phyloP scores from a whole-genome alignment of 106 monocot species.

The Dendrobium nobile region DNA sequence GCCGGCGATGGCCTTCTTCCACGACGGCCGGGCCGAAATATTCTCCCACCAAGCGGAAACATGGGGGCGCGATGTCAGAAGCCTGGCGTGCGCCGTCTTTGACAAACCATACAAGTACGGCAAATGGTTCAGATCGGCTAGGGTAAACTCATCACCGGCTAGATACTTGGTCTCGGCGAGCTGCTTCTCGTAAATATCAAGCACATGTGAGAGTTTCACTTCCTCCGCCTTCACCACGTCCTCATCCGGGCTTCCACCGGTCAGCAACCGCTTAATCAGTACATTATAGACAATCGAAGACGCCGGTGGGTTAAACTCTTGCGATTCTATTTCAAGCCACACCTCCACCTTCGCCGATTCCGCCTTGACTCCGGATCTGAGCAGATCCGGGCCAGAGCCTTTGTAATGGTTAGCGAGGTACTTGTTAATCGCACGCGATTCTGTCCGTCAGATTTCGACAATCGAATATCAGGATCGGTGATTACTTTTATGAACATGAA shows the following conservation, averaged over 20 bases:
- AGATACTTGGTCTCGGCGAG: constrained; percentile 21
- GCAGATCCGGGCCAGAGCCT: constrained; percentile 22
- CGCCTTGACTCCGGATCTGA: constrained; percentile 8
- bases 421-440: constrained; percentile 41
- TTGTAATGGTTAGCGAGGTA: constrained; percentile 32
- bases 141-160: constrained; percentile 19
- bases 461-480: not conserved
- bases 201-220: constrained; percentile 6
- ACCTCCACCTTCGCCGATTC: constrained; percentile 27
- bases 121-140: constrained; percentile 20
- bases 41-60: constrained; percentile 24
- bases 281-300: constrained; percentile 16
- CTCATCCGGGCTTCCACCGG: constrained; percentile 15
- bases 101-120: not conserved
- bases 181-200: constrained; percentile 25
- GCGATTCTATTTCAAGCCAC: constrained; percentile 46
- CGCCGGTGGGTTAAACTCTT: constrained; percentile 25
- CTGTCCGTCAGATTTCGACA: not conserved
- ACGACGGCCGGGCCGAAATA: constrained; percentile 18
- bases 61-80: constrained; percentile 20
- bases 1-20: constrained; percentile 14
- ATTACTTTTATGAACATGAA: not conserved
- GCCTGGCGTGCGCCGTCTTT: constrained; percentile 1
- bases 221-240: constrained; percentile 16
- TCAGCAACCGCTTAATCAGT: constrained; percentile 15